Base-by-base conservation (phyloP, 2,329 filamentous ascomycete species). In the Periconia macrospinosa region DNA sequence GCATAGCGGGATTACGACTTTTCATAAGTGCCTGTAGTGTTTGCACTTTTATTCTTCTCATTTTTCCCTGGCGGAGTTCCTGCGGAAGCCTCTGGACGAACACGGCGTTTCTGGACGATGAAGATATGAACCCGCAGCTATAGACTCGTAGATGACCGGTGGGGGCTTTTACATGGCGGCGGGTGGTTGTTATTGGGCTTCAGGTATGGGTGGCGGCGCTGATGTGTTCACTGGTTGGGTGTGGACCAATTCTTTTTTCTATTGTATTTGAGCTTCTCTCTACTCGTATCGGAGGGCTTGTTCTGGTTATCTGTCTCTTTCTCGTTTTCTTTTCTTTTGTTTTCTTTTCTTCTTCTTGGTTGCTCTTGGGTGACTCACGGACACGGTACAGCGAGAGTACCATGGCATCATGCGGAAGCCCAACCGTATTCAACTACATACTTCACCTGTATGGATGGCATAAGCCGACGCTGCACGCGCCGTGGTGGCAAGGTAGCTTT, bases 1-100 rank as follows among this genome's bases (percentile, higher is more conserved):
- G 66, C 67, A 71, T 71, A 69, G 67, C 69, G 66, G 62, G 57
- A 65, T 55, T 47, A 62, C 62, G 49, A 47, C 43, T 41, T 55
- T 53, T 33, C 27, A 41, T 27, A 18, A 59, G 5, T 52, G 61
- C 58, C 47, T 58, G 57, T 54, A 58, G 55, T 61, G 54, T 59
- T 59, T 63, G 60, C 60, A 62, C 57, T 51, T 55, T 59, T 53
- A 14, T 54, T 30, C 30, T 45, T n/a, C 23, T 27, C 23, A 3
- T 8, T 23, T 19, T 44, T 23, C 20, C 14, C 10, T 15, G 42
- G 62, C 53, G 58, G 59, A 61, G 62, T 55, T 55, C 41, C 45
- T 40, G 45, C 33, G 41, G 33, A 14, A 49, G 49, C 33, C 41
- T 41, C 41, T 52, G 41, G 20, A 52, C 40, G 6, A 45, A 50